Evolutionary conservation across 2,329 filamentous ascomycete genomes (phyloP), one percentile per base, ranked within the genome.

Genomic region (Aspergillus pseudotamarii): DNA sequence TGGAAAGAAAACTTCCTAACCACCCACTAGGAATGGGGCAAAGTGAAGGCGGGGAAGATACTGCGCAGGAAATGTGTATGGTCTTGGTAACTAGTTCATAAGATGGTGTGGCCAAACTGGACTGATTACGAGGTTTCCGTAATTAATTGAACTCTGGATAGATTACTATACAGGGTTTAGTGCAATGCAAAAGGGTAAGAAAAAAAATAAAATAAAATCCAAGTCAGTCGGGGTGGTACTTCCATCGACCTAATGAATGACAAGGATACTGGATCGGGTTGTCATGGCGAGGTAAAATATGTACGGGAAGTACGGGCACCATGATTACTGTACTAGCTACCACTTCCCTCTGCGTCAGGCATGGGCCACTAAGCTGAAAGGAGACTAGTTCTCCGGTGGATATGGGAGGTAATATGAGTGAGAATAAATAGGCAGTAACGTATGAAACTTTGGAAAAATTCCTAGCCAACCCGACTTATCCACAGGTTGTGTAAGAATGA

Each of bases 201-300:
- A 5, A 9, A 45, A 45, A 45, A 45, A 14, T 14, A 23, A 23
- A 43, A 43, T n/a, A n/a, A 43, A 14, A 48, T 30, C 10, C 48
- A 26, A n/a, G 48, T 51, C 48, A 32, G 28, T 51, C 48, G 48
- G 28, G 23, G 55, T 46, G 26, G 41, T 58, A 58, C 38, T 57
- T 32, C 55, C 41, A 14, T 48, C 16, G 48, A n/a, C 30, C n/a
- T 3, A 14, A 50, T 30, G 48, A 32, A 51, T 58, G 56, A 28
- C 43, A 23, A 51, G 57, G 43, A 51, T 51, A 34, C 46, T 58
- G 57, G 45, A 58, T 51, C 57, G 30, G 41, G 57, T 58, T 58
- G 57, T 58, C 57, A 58, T 58, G 57, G 57, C 19, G 48, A 51
- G 48, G 48, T 21, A 32, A 51, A n/a, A 32, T 51, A 51, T 32